phyloP scores from a whole-genome alignment of 2,329 filamentous ascomycete genomes.

The Botryotinia calthae region DNA sequence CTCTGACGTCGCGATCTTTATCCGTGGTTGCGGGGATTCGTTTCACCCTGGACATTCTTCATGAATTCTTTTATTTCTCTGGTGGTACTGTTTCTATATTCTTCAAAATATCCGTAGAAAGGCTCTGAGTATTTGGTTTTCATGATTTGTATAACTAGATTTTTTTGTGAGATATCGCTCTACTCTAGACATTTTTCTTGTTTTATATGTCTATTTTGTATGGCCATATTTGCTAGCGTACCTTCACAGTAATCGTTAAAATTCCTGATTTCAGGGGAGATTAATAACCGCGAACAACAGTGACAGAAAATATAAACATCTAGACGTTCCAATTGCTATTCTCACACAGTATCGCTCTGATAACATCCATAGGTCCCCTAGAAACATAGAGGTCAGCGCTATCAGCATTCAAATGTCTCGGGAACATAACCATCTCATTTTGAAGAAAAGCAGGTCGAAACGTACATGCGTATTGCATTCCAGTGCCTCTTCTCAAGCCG shows the following conservation, averaged over 20 bases:
- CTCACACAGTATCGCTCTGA: background rate
- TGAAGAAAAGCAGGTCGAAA: background rate
- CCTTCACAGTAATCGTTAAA: background rate
- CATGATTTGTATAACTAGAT: background rate
- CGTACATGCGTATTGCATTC: background rate
- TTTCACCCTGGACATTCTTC: conserved; percentile 50
- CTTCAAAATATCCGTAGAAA: background rate
- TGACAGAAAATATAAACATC: background rate
- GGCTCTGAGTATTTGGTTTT: background rate
- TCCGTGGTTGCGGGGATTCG: conserved; percentile 56
- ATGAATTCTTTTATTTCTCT: background rate
- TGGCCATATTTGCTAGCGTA: background rate
- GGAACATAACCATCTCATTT: background rate
- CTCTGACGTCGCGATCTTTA: conserved; percentile 55
- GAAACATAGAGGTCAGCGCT: background rate
- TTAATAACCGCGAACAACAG: background rate
- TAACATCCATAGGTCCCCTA: background rate
- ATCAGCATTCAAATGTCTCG: background rate
- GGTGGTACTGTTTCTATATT: background rate
- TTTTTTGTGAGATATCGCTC: background rate
- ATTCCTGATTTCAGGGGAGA: background rate
- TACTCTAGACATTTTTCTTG: background rate
- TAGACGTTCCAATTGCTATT: background rate
- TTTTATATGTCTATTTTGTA: background rate
- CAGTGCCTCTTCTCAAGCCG: background rate